Percentiles rank a stretch among this genome's conserved stretches.
Evolutionary conservation across 768 basidiomycete species (phyloP).

Genomic region (Epithele typhae): DNA sequence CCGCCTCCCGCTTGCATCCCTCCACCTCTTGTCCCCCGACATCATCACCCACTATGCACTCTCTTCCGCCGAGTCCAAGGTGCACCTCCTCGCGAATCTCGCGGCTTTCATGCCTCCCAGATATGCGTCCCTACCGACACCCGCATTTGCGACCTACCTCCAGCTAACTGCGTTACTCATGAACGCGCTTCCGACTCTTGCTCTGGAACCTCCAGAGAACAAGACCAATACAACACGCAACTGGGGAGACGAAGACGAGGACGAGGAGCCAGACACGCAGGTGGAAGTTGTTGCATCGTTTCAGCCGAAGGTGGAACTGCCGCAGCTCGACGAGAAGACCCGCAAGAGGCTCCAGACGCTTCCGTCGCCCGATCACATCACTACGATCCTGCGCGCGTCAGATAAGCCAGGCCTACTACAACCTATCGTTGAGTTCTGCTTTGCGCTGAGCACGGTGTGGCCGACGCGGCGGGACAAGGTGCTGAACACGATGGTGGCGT

Average conservation of each 20-base stretch:
- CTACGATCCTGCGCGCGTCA: conserved; percentile 43
- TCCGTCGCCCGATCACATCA: conserved; percentile 48
- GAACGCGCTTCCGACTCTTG: conserved; percentile 46
- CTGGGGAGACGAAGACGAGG: conserved; percentile 24
- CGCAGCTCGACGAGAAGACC: conserved; percentile 54
- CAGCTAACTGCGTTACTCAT: conserved; percentile 48
- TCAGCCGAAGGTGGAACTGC: conserved; percentile 25
- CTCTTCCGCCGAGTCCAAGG: conserved; percentile 20
- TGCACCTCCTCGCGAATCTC: conserved; percentile 73
- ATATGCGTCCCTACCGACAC: conserved; percentile 44
- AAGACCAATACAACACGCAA: conserved; percentile 1
- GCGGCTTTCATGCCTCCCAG: conserved; percentile 59
- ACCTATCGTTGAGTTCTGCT: conserved; percentile 52
- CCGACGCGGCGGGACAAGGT: conserved; percentile 53
- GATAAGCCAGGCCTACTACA: conserved; percentile 37
- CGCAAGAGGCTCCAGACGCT: conserved; percentile 60
- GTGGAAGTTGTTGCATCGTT: conserved; percentile 38
- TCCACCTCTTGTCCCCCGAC: conserved; percentile 29
- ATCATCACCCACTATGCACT: conserved; percentile 6
- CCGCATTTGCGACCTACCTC: conserved; percentile 50
- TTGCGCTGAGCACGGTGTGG: conserved; percentile 58
- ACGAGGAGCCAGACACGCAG: conserved; percentile 26
- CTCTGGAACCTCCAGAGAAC: conserved; percentile 42
- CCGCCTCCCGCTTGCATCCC: conserved; percentile 50
- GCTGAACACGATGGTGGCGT: conserved; percentile 48